These are phyloP conservation scores for Trichosanthes truncata DNA, from an alignment of 306 rosid genomes.

Conservation along the genomic window DNA sequence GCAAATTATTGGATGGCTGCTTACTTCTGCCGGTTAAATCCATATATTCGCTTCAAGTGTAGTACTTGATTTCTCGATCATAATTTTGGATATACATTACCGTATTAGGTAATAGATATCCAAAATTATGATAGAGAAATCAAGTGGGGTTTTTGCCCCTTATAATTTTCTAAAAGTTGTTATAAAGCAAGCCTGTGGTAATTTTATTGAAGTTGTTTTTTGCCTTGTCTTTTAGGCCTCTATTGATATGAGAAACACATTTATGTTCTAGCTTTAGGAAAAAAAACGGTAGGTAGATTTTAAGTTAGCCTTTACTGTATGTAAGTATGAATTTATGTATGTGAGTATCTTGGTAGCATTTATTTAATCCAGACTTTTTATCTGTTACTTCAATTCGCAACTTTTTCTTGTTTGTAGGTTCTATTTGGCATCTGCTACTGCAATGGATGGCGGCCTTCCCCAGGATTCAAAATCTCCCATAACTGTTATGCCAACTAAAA, in stretches of 20 bases:
- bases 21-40: neutral
- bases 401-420: conserved; percentile 4
- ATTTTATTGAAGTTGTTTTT: neutral
- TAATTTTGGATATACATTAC: neutral
- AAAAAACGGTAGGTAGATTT: neutral
- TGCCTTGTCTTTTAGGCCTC: neutral
- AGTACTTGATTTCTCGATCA: neutral
- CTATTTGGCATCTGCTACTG: neutral
- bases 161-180: neutral
- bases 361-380: neutral
- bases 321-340: neutral
- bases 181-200: neutral
- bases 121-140: too few relatives aligned
- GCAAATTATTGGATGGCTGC: neutral
- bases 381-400: neutral
- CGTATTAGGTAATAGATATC: too few relatives aligned
- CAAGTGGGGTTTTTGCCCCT: too few relatives aligned
- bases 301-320: neutral
- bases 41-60: neutral
- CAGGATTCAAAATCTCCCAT: neutral
- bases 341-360: neutral
- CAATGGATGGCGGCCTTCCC: neutral
- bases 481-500: neutral
- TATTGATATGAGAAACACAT: neutral
- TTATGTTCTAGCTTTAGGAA: neutral